Conservation (phyloP, 2,329 filamentous ascomycete species). For the Blastomyces parvus region DNA sequence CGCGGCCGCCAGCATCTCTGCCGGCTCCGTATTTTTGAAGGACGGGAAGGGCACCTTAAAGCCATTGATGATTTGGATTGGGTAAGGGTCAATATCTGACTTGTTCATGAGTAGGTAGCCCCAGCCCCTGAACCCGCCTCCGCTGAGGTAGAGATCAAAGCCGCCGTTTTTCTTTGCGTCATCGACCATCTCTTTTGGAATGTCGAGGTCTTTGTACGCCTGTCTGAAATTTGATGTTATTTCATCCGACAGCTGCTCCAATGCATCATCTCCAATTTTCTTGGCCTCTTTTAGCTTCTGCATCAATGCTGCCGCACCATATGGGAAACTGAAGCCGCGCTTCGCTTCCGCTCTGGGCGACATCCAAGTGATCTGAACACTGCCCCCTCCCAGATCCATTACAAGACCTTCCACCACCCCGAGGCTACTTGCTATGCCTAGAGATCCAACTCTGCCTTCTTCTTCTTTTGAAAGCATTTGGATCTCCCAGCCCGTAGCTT, state of each 20-base stretch:
- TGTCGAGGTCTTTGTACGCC: constrained; percentile 49
- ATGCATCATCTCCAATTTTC: constrained; percentile 36
- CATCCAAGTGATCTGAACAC: constrained; percentile 62
- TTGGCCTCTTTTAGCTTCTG: constrained; percentile 43
- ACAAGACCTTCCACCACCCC: constrained; percentile 63
- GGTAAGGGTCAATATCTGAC: constrained; percentile 65
- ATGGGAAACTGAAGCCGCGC: constrained; percentile 58
- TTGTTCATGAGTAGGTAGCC: constrained; percentile 79
- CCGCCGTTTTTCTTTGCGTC: constrained; percentile 38
- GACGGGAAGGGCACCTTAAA: constrained; percentile 51
- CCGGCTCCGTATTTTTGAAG: constrained; percentile 49
- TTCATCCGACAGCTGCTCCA: constrained; percentile 43
- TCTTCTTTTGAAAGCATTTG: constrained; percentile 66
- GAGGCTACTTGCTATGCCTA: constrained; percentile 72
- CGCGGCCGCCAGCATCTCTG: constrained; percentile 33
- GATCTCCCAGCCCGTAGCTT: constrained; percentile 57
- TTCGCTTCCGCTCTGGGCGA: constrained; percentile 42
- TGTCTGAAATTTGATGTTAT: constrained; percentile 50
- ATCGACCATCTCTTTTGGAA: constrained; percentile 46
- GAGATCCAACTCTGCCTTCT: constrained; percentile 72
- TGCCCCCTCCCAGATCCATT: constrained; percentile 75
- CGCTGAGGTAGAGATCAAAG: constrained; percentile 72
- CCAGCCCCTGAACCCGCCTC: constrained; percentile 84
- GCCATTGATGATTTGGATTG: constrained; percentile 71
- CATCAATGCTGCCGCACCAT: constrained; percentile 58